A percentile compares a stretch with the other conserved stretches of the same genome.
phyloP scores from a whole-genome alignment of 345 rosid genomes.

The Xanthoceras sorbifolium region DNA sequence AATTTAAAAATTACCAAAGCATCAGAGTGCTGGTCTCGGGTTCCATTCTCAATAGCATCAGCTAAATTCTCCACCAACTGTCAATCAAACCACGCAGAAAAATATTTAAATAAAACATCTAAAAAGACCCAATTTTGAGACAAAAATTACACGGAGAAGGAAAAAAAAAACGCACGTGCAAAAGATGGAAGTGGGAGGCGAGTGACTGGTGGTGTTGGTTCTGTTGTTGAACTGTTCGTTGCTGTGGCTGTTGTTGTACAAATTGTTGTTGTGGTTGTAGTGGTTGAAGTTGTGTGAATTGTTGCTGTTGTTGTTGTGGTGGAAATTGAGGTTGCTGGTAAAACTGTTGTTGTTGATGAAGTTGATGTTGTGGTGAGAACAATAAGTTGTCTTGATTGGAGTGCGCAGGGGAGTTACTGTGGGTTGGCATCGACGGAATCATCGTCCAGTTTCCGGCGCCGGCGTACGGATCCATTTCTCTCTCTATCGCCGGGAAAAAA shows the following conservation, averaged over 20 bases:
- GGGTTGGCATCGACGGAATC: constrained; percentile 51
- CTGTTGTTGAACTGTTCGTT: constrained; percentile 44
- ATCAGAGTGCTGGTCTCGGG: constrained; percentile 78
- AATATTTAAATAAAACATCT: neutral
- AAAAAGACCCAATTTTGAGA: neutral
- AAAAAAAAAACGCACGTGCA: constrained; percentile 39
- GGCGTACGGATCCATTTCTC: constrained; percentile 46
- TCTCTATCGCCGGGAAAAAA: neutral
- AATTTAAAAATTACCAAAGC: constrained; percentile 51
- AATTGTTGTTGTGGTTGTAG: constrained; percentile 37
- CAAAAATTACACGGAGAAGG: neutral
- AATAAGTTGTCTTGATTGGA: constrained; percentile 58
- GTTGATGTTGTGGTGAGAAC: constrained; percentile 39
- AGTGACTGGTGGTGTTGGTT: constrained; percentile 77
- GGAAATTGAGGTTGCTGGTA: constrained; percentile 27
- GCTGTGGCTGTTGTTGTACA: constrained; percentile 38
- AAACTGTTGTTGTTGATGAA: constrained; percentile 4
- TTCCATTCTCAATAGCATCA: constrained; percentile 71
- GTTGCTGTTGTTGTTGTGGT: constrained; percentile 37
- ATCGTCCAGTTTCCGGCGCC: constrained; percentile 53
- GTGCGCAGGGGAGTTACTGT: constrained; percentile 48
- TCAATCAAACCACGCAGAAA: constrained; percentile 13
- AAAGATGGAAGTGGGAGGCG: constrained; percentile 86
- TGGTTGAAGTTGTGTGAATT: constrained; percentile 33
- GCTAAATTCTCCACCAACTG: constrained; percentile 75